A percentile compares a stretch with the other conserved stretches of the same genome.
phyloP scores from a whole-genome alignment of 2,329 filamentous ascomycete genomes.

The Scedosporium dehoogii region DNA sequence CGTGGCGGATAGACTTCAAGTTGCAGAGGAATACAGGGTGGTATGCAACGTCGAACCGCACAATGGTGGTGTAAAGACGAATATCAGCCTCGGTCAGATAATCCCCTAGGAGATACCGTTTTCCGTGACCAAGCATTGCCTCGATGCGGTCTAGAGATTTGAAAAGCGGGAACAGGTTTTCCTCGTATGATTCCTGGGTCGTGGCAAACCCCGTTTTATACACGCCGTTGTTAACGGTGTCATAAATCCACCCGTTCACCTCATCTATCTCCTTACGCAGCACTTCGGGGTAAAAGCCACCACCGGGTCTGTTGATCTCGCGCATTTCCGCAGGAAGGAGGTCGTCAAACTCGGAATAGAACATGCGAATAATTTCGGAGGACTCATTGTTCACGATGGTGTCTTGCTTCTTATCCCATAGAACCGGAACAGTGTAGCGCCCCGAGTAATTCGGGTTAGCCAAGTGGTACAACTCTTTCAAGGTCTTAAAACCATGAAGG shows the following conservation, averaged over 20 bases:
- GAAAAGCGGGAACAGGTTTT: constrained; percentile 51
- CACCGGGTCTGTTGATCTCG: constrained; percentile 36
- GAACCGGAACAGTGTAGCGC: constrained; percentile 63
- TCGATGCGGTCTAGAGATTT: constrained; percentile 55
- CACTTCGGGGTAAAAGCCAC: constrained; percentile 47
- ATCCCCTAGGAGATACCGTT: constrained; percentile 53
- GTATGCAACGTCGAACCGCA: constrained; percentile 61
- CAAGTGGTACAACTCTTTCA: constrained; percentile 62
- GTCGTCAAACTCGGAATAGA: constrained; percentile 64
- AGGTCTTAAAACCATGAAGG: constrained; percentile 54
- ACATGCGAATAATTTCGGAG: constrained; percentile 75
- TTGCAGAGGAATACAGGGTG: constrained; percentile 57
- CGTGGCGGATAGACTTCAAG: constrained; percentile 50
- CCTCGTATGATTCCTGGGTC: constrained; percentile 56
- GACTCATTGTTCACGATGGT: constrained; percentile 77
- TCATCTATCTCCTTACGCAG: constrained; percentile 49
- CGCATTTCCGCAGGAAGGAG: constrained; percentile 41
- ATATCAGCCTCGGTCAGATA: constrained; percentile 61
- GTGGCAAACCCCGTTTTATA: constrained; percentile 55
- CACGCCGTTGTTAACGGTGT: constrained; percentile 37
- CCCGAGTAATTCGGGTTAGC: constrained; percentile 57
- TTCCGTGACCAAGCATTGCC: constrained; percentile 32
- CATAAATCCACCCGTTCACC: constrained; percentile 59
- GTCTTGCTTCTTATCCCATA: constrained; percentile 59
- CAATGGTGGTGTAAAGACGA: constrained; percentile 54